Evolutionary conservation across 73 alveolate genomes (phyloP).

Genomic region (Paramecium sexaurelia): DNA sequence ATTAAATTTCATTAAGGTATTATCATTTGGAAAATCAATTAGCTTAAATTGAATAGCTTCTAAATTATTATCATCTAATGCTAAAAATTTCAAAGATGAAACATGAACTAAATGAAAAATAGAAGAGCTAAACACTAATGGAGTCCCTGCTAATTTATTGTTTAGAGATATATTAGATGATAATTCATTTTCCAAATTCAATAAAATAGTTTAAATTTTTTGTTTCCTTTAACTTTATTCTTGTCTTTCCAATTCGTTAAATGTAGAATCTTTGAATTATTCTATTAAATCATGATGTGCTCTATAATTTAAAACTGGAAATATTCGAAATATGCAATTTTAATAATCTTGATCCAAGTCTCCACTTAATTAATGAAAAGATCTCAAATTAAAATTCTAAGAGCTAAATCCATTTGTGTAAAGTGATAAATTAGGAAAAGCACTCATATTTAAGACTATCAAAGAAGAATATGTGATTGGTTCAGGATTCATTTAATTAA

Average conservation of each 20-base stretch:
- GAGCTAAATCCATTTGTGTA: slow-evolving; percentile 1
- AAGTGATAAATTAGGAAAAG: slow-evolving; percentile 27
- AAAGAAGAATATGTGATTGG: not conserved
- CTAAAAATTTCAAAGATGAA: slow-evolving; percentile 31
- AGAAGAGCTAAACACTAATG: slow-evolving; percentile 36
- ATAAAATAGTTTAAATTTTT: not conserved
- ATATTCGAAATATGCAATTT: slow-evolving; percentile 17
- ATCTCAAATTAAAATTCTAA: slow-evolving; percentile 3
- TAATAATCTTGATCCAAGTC: slow-evolving; percentile 30
- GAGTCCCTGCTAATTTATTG: slow-evolving; percentile 23
- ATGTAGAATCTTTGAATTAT: not conserved
- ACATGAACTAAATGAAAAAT: slow-evolving; percentile 51
- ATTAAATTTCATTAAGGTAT: not conserved
- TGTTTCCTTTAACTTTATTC: not conserved
- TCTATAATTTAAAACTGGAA: slow-evolving; percentile 1
- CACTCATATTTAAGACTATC: slow-evolving; percentile 26
- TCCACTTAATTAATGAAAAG: slow-evolving; percentile 44
- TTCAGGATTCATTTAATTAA: not conserved
- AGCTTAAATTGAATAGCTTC: slow-evolving; percentile 41
- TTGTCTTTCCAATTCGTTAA: not conserved
- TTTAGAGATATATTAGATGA: slow-evolving; percentile 3
- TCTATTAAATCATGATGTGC: slow-evolving; percentile 22
- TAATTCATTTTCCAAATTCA: slow-evolving; percentile 47
- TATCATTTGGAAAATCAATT: slow-evolving; percentile 2
- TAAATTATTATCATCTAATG: slow-evolving; percentile 29